These are phyloP conservation scores for Mycena sp. DNA, from an alignment of 1,284 basidiomycete genomes.

Conservation along the genomic window DNA sequence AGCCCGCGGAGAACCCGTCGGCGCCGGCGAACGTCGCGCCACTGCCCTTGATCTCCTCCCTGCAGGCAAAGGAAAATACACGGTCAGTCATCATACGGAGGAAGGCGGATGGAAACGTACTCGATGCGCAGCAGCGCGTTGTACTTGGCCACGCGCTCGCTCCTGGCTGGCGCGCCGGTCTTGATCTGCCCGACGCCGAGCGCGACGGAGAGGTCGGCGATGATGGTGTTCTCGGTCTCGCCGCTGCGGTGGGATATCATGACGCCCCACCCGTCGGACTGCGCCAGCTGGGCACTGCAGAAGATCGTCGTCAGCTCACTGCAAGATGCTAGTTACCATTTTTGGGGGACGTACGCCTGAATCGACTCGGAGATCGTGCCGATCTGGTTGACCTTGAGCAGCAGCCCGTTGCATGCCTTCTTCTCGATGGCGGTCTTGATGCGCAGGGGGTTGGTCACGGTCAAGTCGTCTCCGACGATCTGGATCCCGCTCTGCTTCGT, in stretches of 20 bases:
- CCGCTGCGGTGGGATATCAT: slow-evolving; percentile 99
- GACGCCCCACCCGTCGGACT: slow-evolving; percentile 98
- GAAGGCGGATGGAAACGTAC: slow-evolving; percentile 57
- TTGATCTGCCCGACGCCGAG: slow-evolving; percentile 97
- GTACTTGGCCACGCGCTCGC: slow-evolving; percentile 95
- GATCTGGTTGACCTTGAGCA: slow-evolving; percentile 99
- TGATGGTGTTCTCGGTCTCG: slow-evolving; percentile 96
- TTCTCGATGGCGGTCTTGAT: slow-evolving; percentile 99
- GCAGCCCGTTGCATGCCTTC: slow-evolving; percentile 99
- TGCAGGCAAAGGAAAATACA: slow-evolving; percentile 43
- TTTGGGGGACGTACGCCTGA: slow-evolving; percentile 82
- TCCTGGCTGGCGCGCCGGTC: slow-evolving; percentile 95
- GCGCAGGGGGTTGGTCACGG: slow-evolving; percentile 97
- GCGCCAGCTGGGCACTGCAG: slow-evolving; percentile 90
- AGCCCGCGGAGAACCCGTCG: slow-evolving; percentile 83
- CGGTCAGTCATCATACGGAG: slow-evolving; percentile 1
- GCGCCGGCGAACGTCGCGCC: slow-evolving; percentile 79
- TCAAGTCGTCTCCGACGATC: slow-evolving; percentile 98
- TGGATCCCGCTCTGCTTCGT: slow-evolving; percentile 82
- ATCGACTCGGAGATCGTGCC: slow-evolving; percentile 99
- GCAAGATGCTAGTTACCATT: too few species aligned
- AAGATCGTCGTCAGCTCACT: slow-evolving; percentile 15
- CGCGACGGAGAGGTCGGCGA: slow-evolving; percentile 96
- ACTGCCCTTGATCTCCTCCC: slow-evolving; percentile 79
- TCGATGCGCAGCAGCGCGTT: slow-evolving; percentile 92